A percentile compares a stretch with the other conserved stretches of the same genome.
Evolutionary conservation across 495 filamentous ascomycete species (phyloP).

Genomic region (Cetradonia linearis): DNA sequence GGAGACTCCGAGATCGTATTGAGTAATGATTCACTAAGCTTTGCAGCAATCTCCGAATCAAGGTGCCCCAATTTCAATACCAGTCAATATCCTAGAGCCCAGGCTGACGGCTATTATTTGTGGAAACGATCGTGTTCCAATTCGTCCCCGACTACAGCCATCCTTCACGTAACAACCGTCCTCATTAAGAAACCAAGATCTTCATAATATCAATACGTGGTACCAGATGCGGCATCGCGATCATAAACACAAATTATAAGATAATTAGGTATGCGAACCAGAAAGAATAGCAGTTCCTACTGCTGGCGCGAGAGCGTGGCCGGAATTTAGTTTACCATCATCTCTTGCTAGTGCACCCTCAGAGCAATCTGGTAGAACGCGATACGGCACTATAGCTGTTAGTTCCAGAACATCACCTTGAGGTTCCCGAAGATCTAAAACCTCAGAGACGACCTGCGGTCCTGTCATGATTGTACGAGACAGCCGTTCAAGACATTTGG

Average conservation of each 20-base stretch:
- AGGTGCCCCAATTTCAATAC: neutral
- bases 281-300: neutral
- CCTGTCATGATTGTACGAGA: neutral
- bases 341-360: neutral
- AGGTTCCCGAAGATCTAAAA: neutral
- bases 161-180: neutral
- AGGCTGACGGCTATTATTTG: neutral
- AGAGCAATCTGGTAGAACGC: neutral
- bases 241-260: neutral
- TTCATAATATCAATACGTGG: neutral
- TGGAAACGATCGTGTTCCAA: neutral
- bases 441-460: neutral
- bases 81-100: neutral
- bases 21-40: neutral
- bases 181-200: fast-evolving
- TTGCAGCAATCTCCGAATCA: neutral
- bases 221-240: neutral
- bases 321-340: neutral
- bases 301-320: neutral
- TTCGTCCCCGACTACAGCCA: neutral
- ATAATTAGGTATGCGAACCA: no score
- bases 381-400: neutral
- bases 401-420: neutral
- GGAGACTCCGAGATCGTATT: neutral
- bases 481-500: neutral